Percentiles rank a stretch among this genome's conserved stretches.
phyloP scores from a whole-genome alignment of 2,329 filamentous ascomycete genomes.

The Thielaviopsis euricoi region DNA sequence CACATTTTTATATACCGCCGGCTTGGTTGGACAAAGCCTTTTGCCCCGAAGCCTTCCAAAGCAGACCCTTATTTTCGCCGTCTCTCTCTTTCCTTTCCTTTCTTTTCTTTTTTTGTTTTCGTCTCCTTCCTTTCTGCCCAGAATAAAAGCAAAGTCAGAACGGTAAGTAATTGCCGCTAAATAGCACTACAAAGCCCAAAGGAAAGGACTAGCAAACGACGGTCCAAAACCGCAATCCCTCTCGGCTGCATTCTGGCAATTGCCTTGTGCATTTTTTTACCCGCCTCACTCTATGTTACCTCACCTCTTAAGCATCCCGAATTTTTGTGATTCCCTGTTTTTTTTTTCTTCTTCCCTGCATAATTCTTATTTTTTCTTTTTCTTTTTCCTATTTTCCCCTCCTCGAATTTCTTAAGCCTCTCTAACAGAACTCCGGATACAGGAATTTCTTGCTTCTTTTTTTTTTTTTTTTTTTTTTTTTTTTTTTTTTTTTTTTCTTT shows the following conservation, averaged over 20 bases:
- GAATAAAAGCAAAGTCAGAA: background rate
- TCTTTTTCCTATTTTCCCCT: background rate
- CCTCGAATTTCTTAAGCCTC: background rate
- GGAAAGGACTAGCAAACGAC: background rate
- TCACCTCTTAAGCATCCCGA: background rate
- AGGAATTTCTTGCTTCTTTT: background rate
- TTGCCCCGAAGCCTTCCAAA: background rate
- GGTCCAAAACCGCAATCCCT: background rate
- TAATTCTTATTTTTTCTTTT: background rate
- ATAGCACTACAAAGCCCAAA: background rate
- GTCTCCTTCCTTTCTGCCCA: background rate
- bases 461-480: background rate
- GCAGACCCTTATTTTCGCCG: slow-evolving; percentile 6
- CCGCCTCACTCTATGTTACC: background rate
- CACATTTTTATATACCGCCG: background rate
- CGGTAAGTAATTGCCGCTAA: background rate
- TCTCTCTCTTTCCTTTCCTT: too few species aligned
- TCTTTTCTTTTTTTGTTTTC: background rate
- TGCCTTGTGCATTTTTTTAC: background rate
- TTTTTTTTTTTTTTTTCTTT: background rate
- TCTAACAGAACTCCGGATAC: background rate
- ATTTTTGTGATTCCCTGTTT: background rate
- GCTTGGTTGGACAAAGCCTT: background rate
- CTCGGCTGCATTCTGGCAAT: background rate
- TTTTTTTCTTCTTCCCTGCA: background rate